Evolutionary conservation across 2,329 filamentous ascomycete species (phyloP), one percentile per base, ranked within the genome.

Genomic region (Paraconiothyrium sp.): DNA sequence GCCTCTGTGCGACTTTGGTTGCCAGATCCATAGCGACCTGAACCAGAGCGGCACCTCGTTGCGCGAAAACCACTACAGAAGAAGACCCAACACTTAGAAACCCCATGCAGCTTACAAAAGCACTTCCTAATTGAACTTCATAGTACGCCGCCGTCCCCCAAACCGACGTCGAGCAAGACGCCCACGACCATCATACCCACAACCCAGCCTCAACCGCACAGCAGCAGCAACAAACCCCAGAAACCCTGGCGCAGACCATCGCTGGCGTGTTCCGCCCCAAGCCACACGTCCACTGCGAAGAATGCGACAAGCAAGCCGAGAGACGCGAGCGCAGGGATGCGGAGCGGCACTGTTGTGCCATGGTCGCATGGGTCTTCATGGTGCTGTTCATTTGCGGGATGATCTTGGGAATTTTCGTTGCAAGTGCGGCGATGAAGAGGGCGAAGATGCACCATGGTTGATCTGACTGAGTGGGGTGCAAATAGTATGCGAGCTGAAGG

Each of bases 91-190:
- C 27, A 30, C 27, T 30, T 30, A 4, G 27, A 30, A 30, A 30
- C 6, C 27, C 6, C 27, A 30, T 30, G 27, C 27, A 30, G 27
- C 27, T 30, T 30, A 30, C 27, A 30, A 30, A 30, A 30, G 27
- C 27, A 6, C 6, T 46, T 46, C 43, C 43, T 46, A 46, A 46
- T 20, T 47, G 34, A 47, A 2, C 16, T 37, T 3, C n/a, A 3
- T 46, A 75, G 72, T 76, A 76, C 47, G 59, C 67, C n/a, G 43
- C 64, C 7, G 55, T 75, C 4, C 63, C 67, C 14, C 70, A 74
- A 66, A 64, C 66, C 48, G 71, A 75, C 52, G 54, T 73, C 30
- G 71, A 74, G 48, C 62, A 67, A 11, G 59, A 67, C 37, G 63
- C 63, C n/a, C 27, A 43, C 11, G 39, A 37, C 34, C 64, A 68